phyloP scores from a whole-genome alignment of 2,329 filamentous ascomycete species.

The Penicillium olsonii region DNA sequence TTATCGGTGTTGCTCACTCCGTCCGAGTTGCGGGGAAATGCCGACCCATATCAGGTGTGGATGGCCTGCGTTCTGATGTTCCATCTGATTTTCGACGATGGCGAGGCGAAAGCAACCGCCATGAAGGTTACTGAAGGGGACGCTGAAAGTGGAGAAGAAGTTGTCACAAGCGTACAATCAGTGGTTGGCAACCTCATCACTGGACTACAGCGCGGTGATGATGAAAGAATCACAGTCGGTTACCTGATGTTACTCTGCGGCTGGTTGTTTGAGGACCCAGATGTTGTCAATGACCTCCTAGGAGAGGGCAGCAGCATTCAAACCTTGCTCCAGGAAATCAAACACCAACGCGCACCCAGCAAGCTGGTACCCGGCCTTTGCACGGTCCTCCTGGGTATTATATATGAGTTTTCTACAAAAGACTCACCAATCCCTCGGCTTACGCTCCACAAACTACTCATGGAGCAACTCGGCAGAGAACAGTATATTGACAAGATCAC shows the following conservation, averaged over 20 bases:
- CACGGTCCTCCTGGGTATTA: constrained; percentile 78
- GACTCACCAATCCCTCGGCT: constrained; percentile 86
- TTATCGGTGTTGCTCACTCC: constrained; percentile 77
- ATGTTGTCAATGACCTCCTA: constrained; percentile 89
- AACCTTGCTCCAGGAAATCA: constrained; percentile 74
- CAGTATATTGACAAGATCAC: constrained; percentile 81
- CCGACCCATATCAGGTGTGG: constrained; percentile 85
- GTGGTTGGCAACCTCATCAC: constrained; percentile 83
- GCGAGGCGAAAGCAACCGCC: constrained; percentile 74
- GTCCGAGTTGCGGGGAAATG: constrained; percentile 59
- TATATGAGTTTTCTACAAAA: constrained; percentile 97
- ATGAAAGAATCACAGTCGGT: constrained; percentile 76
- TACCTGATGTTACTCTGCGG: constrained; percentile 86
- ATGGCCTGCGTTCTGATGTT: constrained; percentile 86
- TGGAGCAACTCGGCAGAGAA: constrained; percentile 77
- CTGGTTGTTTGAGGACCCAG: constrained; percentile 90
- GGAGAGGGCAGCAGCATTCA: constrained; percentile 92
- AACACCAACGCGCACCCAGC: constrained; percentile 61
- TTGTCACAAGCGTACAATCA: constrained; percentile 89
- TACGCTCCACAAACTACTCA: constrained; percentile 76
- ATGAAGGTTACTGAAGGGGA: constrained; percentile 88
- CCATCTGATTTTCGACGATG: constrained; percentile 79
- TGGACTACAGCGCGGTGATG: constrained; percentile 72
- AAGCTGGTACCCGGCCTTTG: constrained; percentile 77
- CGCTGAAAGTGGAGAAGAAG: constrained; percentile 85